A percentile compares a stretch with the other conserved stretches of the same genome.
Conservation (phyloP, 2,329 filamentous ascomycete genomes). For the Penicillium sp. region DNA sequence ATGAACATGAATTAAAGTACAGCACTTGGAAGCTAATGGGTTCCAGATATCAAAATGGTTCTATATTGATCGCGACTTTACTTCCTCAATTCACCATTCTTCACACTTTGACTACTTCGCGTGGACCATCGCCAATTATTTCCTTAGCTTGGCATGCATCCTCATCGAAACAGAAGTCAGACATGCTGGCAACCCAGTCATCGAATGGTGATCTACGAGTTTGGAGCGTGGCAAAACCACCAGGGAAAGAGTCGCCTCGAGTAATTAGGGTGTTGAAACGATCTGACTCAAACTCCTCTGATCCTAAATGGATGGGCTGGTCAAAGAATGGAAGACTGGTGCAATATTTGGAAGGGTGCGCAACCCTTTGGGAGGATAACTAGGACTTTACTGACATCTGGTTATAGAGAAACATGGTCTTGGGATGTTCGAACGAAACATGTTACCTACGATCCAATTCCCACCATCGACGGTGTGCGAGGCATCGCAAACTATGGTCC, state of each 20-base stretch:
- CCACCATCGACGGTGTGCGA: slow-evolving; percentile 76
- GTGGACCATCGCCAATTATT: slow-evolving; percentile 81
- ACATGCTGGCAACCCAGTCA: slow-evolving; percentile 94
- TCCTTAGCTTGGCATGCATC: slow-evolving; percentile 94
- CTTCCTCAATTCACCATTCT: slow-evolving; percentile 92
- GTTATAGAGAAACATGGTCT: slow-evolving; percentile 74
- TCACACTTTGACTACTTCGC: slow-evolving; percentile 83
- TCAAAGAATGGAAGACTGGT: slow-evolving; percentile 97
- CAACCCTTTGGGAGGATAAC: slow-evolving; percentile 23
- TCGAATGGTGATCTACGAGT: slow-evolving; percentile 89
- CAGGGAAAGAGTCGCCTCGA: slow-evolving; percentile 71
- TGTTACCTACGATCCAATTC: slow-evolving; percentile 84
- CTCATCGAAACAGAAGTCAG: slow-evolving; percentile 91
- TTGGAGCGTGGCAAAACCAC: slow-evolving; percentile 90
- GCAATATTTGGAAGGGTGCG: slow-evolving; percentile 86
- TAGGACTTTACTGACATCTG: background rate
- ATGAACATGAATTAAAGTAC: background rate
- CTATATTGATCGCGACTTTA: slow-evolving; percentile 82
- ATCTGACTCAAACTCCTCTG: slow-evolving; percentile 68
- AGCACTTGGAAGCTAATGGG: slow-evolving; percentile 2
- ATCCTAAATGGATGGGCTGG: slow-evolving; percentile 96
- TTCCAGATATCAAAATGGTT: slow-evolving; percentile 86
- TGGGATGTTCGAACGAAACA: slow-evolving; percentile 99
- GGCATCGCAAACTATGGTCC: slow-evolving; percentile 87
- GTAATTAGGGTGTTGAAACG: slow-evolving; percentile 85